phyloP scores from a whole-genome alignment of 305 asterid species.

The Fraxinus paxiana region DNA sequence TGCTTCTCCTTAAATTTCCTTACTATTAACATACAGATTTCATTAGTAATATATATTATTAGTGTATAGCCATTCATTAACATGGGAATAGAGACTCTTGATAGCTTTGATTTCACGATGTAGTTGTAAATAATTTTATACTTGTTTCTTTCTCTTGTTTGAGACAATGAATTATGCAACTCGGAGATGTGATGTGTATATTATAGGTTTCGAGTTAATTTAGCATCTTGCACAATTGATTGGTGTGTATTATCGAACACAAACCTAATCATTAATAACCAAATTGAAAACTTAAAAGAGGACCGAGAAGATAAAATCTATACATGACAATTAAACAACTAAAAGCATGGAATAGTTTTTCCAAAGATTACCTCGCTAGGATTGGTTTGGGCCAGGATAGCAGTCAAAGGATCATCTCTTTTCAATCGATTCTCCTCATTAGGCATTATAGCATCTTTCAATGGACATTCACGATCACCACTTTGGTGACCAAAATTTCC shows the following conservation, averaged over 20 bases:
- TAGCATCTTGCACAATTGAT: slow-evolving; percentile 11
- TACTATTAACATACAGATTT: not conserved
- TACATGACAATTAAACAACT: not conserved
- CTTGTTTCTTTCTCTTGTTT: too few species aligned
- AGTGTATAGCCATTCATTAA: not conserved
- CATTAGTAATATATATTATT: not conserved
- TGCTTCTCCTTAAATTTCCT: not conserved
- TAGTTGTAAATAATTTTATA: not conserved
- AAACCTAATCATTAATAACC: not conserved
- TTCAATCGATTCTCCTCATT: slow-evolving; percentile 83
- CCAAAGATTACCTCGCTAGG: slow-evolving; percentile 51
- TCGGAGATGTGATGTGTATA: not conserved
- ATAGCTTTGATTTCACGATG: not conserved
- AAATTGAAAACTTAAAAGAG: not conserved
- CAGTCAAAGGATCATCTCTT: slow-evolving; percentile 90
- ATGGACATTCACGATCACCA: slow-evolving; percentile 98
- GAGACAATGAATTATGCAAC: not conserved
- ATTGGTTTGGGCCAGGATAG: slow-evolving; percentile 83
- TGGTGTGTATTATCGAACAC: not conserved
- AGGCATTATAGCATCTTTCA: slow-evolving; percentile 90
- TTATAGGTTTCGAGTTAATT: not conserved
- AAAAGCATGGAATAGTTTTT: not conserved
- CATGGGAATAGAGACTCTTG: not conserved
- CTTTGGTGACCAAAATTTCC: slow-evolving; percentile 91
- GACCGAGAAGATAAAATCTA: not conserved